Evolutionary conservation across 257 asterid species (phyloP), one percentile per base, ranked within the genome.

Genomic region (Jacaranda mimosifolia): DNA sequence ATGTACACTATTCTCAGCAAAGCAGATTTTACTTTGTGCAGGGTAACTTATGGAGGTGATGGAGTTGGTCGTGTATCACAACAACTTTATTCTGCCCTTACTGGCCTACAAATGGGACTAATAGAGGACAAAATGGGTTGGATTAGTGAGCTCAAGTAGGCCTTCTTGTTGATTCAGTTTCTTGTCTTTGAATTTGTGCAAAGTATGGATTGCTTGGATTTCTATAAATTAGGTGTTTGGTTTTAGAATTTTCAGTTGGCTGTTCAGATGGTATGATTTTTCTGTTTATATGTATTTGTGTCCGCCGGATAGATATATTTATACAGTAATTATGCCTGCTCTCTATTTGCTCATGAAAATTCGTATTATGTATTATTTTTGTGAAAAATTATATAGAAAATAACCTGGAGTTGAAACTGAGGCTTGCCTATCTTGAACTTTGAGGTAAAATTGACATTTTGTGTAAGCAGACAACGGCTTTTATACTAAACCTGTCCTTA

Each of bases 101-200:
- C 92, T 36, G 82, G 84, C 81, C 87, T 91, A 49, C 97, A 90
- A 76, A 89, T 86, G 94, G 97, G 97, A 80, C 78, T 88, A 10
- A 52, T 89, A 5, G 91, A 86, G 78, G 92, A 91, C 64, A 86
- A 84, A 64, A 80, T 90, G 94, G 81, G 79, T 69, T 91, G 97
- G 96, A 72, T 76, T 38, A 58, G 85, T 35, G 81, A 72, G 81
- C 85, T 91, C 21, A 85, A 91, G 75, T 86, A 86, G 79, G 51
- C 57, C 0, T 6, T 21, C 0, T 68, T 53, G 42, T 42, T 18
- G 26, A 14, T 69, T 69, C 11, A 49, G 6, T 48, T 48, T 53
- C 56, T 38, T 18, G 18, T 46, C 4, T 18, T 17, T 36, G 8
- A 9, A 9, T 35, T 11, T 60, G 38, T 19, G 40, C 56, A 13